phyloP scores from a whole-genome alignment of 176 grass and related monocot genomes.

The Musa beccarii region DNA sequence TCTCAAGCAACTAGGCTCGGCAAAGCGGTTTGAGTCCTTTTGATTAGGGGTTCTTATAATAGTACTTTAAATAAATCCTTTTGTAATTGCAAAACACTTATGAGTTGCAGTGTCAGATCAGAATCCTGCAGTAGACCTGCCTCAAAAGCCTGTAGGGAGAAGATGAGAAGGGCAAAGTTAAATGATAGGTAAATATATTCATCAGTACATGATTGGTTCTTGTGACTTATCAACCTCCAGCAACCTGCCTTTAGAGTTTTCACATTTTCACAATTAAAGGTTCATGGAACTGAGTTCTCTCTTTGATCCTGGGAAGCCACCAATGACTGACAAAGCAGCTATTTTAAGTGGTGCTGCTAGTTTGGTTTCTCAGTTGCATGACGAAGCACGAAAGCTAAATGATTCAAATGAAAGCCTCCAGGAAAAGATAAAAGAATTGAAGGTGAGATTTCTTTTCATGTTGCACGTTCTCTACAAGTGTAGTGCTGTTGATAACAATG shows the following conservation, averaged over 20 bases:
- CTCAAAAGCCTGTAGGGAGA: conserved; percentile 68
- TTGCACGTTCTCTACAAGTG: background rate
- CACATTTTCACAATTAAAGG: conserved; percentile 18
- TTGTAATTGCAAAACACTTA: conserved; percentile 23
- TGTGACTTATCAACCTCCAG: background rate
- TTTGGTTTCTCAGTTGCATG: conserved; percentile 60
- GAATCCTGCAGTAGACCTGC: conserved; percentile 31
- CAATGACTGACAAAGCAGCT: conserved; percentile 58
- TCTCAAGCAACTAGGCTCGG: conserved; percentile 38
- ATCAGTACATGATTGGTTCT: background rate
- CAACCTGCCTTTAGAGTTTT: too few relatives aligned
- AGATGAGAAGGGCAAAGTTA: conserved; percentile 52
- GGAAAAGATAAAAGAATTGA: conserved; percentile 70
- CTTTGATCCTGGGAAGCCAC: conserved; percentile 56
- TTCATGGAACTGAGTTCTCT: conserved; percentile 59
- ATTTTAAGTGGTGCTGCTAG: conserved; percentile 54
- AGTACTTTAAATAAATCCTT: conserved; percentile 2
- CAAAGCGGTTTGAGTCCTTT: conserved; percentile 40
- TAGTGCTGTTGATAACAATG: too few relatives aligned
- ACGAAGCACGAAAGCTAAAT: conserved; percentile 49
- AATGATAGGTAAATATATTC: conserved; percentile 45
- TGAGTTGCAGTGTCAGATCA: conserved; percentile 40
- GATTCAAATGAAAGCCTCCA: conserved; percentile 55
- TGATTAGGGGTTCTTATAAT: conserved; percentile 2
- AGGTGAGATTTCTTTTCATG: conserved; percentile 27